Evolutionary conservation across 164 flowering plant genomes (phyloP), one percentile per base, ranked within the genome.

Genomic region (Paratinospora sagittata): DNA sequence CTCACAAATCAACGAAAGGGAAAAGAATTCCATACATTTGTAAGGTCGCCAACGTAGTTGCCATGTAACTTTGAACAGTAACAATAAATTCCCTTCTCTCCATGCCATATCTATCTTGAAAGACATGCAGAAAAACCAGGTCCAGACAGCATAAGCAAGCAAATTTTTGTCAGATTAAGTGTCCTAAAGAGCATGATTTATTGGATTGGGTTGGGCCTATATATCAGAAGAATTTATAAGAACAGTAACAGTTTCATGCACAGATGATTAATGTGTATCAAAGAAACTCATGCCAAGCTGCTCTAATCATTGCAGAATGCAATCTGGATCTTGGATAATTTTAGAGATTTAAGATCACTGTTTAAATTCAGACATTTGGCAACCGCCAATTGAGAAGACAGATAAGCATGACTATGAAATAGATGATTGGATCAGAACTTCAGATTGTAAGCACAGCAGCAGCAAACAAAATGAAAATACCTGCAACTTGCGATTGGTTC

Each of bases 401-500:
- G 13, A 41, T 41, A 41, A 41, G 4, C 45, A 8, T 11, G 13
- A 41, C 45, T 11, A 11, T 8, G 2, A 52, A n/a, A 52, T 17
- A 52, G 60, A 52, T 52, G 60, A 52, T n/a, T 52, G 8, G 19
- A 47, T 19, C 19, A 47, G 19, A 47, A 13, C 8, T 52, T 52
- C 60, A 52, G 21, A 52, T 3, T 16, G n/a, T 17, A 1, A 33
- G 45, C 27, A 49, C 19, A 30, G 37, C 7, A 43, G 69, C 49
- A 37, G 62, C 19, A 57, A 52, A 33, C 7, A 47, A 21, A 26
- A 11, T 24, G 24, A 1, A 61, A 8, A 41, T 79, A 91, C 98
- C 97, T 93, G 97, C 71, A 95, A 70, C 37, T 83, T 85, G 34
- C 84, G 78, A 39, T 72, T 70, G 11, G 80, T 89, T 75, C 94